phyloP scores from a whole-genome alignment of 164 flowering plant species.

The Vitis rupestris region DNA sequence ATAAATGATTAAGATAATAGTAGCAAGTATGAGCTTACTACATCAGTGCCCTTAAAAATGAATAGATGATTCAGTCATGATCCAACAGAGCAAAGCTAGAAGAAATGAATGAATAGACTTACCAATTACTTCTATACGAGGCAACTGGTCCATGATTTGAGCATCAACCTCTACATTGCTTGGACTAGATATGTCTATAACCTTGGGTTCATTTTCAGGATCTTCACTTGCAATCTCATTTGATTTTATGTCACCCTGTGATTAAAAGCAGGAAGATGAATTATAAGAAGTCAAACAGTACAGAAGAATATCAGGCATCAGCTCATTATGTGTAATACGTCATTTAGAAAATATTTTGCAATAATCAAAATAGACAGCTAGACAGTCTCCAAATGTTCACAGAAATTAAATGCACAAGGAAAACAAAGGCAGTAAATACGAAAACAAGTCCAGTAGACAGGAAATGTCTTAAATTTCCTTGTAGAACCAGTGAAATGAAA shows the following conservation, averaged over 20 bases:
- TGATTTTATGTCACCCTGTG: slow-evolving; percentile 44
- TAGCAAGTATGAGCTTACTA: no score
- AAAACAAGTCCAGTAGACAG: no score
- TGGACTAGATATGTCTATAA: slow-evolving; percentile 26
- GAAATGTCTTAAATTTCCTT: no score
- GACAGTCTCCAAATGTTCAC: no score
- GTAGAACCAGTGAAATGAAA: no score
- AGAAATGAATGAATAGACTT: slow-evolving; percentile 17
- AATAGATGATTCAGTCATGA: neutral
- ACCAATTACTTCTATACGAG: slow-evolving; percentile 51
- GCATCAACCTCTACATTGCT: slow-evolving; percentile 21
- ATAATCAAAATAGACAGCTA: no score
- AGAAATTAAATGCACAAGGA: no score
- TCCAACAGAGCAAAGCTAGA: neutral
- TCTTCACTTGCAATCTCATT: slow-evolving; percentile 39
- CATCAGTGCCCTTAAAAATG: neutral
- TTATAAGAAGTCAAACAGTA: no score
- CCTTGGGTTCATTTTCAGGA: slow-evolving; percentile 40
- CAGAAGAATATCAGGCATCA: no score
- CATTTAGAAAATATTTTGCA: no score
- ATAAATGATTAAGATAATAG: neutral
- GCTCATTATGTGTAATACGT: no score
- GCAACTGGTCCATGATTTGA: slow-evolving; percentile 34
- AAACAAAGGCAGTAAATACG: no score
- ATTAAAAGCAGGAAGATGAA: neutral